phyloP scores from a whole-genome alignment of 257 asterid species.

The Solanum tacnaense region DNA sequence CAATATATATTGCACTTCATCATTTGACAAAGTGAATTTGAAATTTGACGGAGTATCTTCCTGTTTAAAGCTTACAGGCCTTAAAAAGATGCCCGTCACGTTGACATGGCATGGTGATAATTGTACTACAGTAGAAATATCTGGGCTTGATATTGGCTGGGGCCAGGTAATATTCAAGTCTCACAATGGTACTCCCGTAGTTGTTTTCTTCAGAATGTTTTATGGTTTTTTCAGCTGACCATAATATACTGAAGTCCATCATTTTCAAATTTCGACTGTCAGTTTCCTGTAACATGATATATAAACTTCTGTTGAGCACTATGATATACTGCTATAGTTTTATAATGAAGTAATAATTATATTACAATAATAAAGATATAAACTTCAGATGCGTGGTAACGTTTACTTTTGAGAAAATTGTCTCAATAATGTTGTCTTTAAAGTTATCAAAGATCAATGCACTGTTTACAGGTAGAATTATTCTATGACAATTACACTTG shows the following conservation, averaged over 20 bases:
- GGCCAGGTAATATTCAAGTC: conserved; percentile 65
- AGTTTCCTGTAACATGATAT: neutral
- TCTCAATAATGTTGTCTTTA: neutral
- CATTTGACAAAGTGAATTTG: neutral
- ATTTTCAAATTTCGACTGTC: neutral
- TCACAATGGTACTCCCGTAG: neutral
- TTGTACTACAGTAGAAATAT: conserved; percentile 56
- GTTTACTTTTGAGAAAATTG: neutral
- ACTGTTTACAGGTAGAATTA: neutral
- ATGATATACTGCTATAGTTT: neutral
- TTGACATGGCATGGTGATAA: conserved; percentile 52
- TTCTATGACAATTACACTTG: neutral
- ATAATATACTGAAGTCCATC: neutral
- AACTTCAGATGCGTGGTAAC: neutral
- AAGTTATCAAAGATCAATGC: neutral
- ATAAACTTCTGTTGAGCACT: neutral
- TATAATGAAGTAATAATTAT: neutral
- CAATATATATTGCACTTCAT: neutral
- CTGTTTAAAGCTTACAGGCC: conserved; percentile 72
- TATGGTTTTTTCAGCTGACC: neutral
- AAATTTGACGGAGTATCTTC: conserved; percentile 3
- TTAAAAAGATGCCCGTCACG: conserved; percentile 43
- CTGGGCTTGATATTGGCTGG: conserved; percentile 98
- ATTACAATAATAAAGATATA: neutral
- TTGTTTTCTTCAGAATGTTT: neutral